Evolutionary conservation across 805 yeast genomes (phyloP).

Genomic region (Sugiyamaella valdiviana): DNA sequence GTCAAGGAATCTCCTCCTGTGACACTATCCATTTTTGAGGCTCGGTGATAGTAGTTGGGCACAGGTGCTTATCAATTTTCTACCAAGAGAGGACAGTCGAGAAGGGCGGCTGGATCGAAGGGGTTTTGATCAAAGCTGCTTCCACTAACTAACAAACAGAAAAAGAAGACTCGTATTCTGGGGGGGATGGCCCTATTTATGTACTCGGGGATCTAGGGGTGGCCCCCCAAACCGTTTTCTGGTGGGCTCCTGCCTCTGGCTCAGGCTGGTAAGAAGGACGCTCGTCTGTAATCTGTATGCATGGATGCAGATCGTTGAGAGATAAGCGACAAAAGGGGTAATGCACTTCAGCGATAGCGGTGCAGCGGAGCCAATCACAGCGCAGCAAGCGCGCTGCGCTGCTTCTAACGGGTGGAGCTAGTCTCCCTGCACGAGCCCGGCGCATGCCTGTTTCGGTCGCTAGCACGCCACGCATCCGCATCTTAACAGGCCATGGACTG

Average conservation of each 20-base stretch:
- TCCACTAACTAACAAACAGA: no score
- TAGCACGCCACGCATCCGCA: not conserved
- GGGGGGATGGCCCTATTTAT: not conserved
- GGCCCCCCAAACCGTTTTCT: not conserved
- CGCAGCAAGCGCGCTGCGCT: not conserved
- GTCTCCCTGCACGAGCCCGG: not conserved
- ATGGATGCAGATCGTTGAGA: not conserved
- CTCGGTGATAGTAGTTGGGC: no score
- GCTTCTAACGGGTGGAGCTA: not conserved
- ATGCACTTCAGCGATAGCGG: not conserved
- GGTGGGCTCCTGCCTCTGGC: not conserved
- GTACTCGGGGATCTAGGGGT: no score
- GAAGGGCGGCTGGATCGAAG: no score
- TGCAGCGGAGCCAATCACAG: not conserved
- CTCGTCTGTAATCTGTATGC: not conserved
- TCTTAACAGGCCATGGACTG: not conserved
- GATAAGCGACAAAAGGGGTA: not conserved
- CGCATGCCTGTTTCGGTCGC: not conserved
- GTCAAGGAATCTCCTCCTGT: conserved; percentile 79
- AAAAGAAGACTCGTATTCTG: not conserved
- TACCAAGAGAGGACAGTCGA: not conserved
- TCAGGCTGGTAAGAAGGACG: not conserved
- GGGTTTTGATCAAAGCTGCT: no score
- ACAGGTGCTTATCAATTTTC: not conserved
- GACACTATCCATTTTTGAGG: conserved; percentile 3